Base-by-base conservation (phyloP, 129 eudicot genomes). In the Centaurea solstitialis region DNA sequence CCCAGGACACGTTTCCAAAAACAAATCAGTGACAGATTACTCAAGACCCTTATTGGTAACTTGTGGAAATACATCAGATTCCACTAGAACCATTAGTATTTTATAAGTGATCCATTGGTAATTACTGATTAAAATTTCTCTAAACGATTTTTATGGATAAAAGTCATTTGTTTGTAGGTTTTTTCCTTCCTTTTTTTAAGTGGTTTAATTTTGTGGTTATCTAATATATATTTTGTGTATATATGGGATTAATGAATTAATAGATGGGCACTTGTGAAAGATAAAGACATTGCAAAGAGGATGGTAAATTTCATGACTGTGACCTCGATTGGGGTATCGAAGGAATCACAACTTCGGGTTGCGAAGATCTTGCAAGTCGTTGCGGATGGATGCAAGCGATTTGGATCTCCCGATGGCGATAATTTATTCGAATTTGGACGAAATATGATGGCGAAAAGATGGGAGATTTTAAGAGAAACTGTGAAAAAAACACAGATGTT, bases 261-360 rank as follows among this genome's bases (percentile, higher is more conserved):
- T 22, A 94, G 98, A 76, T 94, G 98, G 98, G 98, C 98, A 21
- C 89, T 94, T 53, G 98, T 94, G 24, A 92, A 87, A 82, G 98
- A 94, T 26, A 78, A 83, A 79, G 92, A 90, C 1, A 93, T 94
- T 20, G 98, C 97, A 0, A 81, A 72, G 72, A 92, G 70, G 76
- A 94, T 94, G 97, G 79, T 76, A 3, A 89, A 80, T 28, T 89
- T 78, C 75, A 90, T 94, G 24, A 90, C 84, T 67, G 77, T 92
- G 70, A 92, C 4, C 90, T 83, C 96, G 0, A 94, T 94, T 28
- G 98, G 98, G 15, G 95, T 89, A n/a, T 90, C 97, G 6, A 93
- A 89, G 82, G 98, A 92, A 84, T 87, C 97, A 2, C 98, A 94
- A 53, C 89, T 87, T 4, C 89, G 97, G 28, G 87, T 91, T 38